Evolutionary conservation across 257 asterid genomes (phyloP), one percentile per base, ranked within the genome.

Genomic region (Ilex asprella): DNA sequence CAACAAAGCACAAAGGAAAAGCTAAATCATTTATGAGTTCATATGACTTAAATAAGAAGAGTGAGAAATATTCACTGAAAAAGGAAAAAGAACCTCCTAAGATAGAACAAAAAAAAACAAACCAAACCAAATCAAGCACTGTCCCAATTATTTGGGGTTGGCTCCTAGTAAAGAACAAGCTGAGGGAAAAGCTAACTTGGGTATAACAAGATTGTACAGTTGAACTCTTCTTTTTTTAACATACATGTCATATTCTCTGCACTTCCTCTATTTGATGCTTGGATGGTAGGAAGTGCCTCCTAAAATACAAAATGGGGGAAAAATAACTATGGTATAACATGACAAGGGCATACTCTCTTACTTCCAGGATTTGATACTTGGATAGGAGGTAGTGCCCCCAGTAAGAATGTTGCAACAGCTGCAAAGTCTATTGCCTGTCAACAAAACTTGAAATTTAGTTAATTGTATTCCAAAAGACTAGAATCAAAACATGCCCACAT

Each of bases 391-490:
- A 84, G 85, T 67, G 84, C 88, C 80, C 84, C 92, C 84, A 93
- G 78, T 79, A 93, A 69, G 79, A 71, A 77, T 61, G 97, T 82
- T 21, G 88, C 80, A 62, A 84, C 86, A 63, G 78, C 71, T 12
- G 90, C 88, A 77, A 93, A 93, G 77, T 93, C 87, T 65, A 87
- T 67, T 31, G 94, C 99, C 99, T 93, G 90, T 55, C 27, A 21
- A 21, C 27, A 21, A 21, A 21, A 21, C 27, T 21, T 21, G 27
- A 57, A 50, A 7, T 51, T 16, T 30, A 59, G 29, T 12, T 50
- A 14, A 54, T 64, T 43, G 16, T 13, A 53, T 55, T 55, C 31
- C 73, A 27, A 61, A 31, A 9, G 55, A 64, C 66, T 11, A 41
- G 61, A 72, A 6, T n/a, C 35, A 65, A 31, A n/a, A 35, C 41